Evolutionary conservation across 345 rosid species (phyloP).

Genomic region (Ceriops zippeliana): DNA sequence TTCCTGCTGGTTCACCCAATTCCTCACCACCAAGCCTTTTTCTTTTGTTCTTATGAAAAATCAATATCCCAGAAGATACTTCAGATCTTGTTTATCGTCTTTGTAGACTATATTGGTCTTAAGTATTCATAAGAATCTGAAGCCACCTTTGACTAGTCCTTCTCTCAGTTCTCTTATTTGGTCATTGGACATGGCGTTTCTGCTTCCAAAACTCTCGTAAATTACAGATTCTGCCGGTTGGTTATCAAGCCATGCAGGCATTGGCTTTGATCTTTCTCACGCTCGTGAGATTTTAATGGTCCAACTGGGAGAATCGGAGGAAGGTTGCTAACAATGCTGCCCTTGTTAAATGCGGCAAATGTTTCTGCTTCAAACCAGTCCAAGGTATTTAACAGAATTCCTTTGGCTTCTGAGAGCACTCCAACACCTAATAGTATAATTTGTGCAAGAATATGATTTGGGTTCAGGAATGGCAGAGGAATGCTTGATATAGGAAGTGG

Average conservation of each 20-base stretch:
- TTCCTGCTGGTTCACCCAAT: neutral
- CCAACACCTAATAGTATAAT: neutral
- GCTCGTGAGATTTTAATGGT: neutral
- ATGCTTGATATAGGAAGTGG: conserved; percentile 1
- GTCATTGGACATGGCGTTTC: conserved; percentile 4
- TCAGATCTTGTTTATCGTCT: conserved; percentile 6
- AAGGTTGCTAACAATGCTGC: neutral
- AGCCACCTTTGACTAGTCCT: conserved; percentile 1
- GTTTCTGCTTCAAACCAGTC: conserved; percentile 14
- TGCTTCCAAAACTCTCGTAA: conserved; percentile 14
- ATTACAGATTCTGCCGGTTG: conserved; percentile 4
- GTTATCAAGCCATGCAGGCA: conserved; percentile 8
- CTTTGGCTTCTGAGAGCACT: neutral
- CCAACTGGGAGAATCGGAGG: conserved; percentile 4
- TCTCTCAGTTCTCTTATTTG: conserved; percentile 11
- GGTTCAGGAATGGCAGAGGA: conserved; percentile 1
- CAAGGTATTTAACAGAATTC: conserved; percentile 9
- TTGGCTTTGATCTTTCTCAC: neutral
- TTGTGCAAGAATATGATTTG: neutral
- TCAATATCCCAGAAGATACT: neutral
- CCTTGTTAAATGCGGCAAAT: neutral
- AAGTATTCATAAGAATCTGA: conserved; percentile 5
- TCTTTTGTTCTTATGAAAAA: neutral
- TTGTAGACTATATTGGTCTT: conserved; percentile 7
- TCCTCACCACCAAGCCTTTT: neutral